These are phyloP conservation scores for Oryza meyeriana DNA, from an alignment of 176 grass and related monocot species.

Conservation along the genomic window DNA sequence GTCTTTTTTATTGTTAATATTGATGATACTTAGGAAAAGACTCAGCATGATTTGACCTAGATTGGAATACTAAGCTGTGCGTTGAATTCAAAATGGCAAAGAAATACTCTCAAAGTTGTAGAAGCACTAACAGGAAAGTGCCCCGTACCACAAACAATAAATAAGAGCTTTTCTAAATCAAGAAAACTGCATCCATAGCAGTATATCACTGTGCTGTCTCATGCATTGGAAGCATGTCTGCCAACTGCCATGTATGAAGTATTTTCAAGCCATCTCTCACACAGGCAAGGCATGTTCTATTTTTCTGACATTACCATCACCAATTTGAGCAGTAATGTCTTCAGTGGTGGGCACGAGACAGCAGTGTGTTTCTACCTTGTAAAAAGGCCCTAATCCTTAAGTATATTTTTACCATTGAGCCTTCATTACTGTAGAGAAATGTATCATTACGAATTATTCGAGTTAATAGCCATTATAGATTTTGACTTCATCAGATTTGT, in stretches of 20 bases:
- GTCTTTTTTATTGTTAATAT: slow-evolving; percentile 13
- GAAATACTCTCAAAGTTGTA: background rate
- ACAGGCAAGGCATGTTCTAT: background rate
- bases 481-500: background rate
- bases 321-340: background rate
- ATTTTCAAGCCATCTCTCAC: background rate
- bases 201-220: too few species aligned
- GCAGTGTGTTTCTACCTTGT: background rate
- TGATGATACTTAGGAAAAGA: slow-evolving; percentile 15
- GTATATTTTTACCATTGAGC: background rate
- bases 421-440: slow-evolving; percentile 17
- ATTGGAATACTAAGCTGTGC: background rate
- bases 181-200: too few species aligned
- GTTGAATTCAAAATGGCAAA: background rate
- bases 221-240: too few species aligned
- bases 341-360: background rate
- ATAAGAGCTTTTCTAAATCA: too few species aligned
- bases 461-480: slow-evolving; percentile 17
- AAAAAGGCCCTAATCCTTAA: background rate
- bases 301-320: background rate
- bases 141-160: too few species aligned
- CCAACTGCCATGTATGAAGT: too few species aligned
- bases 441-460: background rate
- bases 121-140: background rate
- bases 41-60: background rate